phyloP scores from a whole-genome alignment of 805 yeast species.

The Candida chilensis region DNA sequence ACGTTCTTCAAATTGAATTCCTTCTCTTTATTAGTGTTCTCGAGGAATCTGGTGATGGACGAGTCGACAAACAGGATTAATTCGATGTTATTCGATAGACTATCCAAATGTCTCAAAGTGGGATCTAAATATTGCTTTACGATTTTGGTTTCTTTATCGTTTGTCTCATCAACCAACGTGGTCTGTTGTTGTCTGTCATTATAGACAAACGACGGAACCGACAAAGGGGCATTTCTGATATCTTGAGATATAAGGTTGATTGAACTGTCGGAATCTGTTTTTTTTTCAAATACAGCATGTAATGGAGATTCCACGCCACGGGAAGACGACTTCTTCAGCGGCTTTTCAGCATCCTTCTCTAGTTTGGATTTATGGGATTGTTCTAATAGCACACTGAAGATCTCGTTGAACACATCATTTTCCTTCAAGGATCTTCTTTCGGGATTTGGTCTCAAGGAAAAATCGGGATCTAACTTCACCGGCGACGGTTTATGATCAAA shows the following conservation, averaged over 20 bases:
- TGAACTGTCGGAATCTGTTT: neutral
- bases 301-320: neutral
- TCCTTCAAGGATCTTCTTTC: neutral
- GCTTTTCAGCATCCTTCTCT: neutral
- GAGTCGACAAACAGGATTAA: neutral
- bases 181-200: neutral
- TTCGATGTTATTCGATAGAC: neutral
- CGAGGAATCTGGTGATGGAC: neutral
- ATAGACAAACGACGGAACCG: neutral
- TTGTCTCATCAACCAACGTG: neutral
- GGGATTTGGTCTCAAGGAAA: neutral
- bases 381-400: neutral
- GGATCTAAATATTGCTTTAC: neutral
- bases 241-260: constrained; percentile 1
- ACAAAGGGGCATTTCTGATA: constrained; percentile 1
- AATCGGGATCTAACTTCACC: neutral
- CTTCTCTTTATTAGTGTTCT: neutral
- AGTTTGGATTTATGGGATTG: neutral
- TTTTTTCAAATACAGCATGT: neutral
- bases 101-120: neutral
- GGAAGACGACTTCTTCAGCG: neutral
- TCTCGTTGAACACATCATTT: constrained; percentile 1
- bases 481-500: neutral
- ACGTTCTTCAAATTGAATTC: neutral
- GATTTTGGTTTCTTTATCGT: neutral